These are phyloP conservation scores for Wickerhamomyces hampshirensis DNA, from an alignment of 805 yeast species.

Conservation along the genomic window DNA sequence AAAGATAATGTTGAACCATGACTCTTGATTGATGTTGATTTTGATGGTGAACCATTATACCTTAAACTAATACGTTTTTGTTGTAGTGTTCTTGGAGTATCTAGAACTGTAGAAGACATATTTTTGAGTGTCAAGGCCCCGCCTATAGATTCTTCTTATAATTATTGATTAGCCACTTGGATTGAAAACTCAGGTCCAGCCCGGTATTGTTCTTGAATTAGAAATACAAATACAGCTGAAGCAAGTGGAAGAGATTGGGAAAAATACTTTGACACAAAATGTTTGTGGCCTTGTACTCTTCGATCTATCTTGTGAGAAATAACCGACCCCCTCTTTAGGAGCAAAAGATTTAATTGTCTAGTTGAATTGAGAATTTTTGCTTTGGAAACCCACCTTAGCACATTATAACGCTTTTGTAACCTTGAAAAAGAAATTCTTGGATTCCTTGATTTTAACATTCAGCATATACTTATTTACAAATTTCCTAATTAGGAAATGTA, in stretches of 20 bases:
- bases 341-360: too few species aligned
- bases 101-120: slow-evolving; percentile 13
- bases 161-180: slow-evolving; percentile 8
- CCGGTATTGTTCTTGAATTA: slow-evolving; percentile 7
- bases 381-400: too few species aligned
- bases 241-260: background rate
- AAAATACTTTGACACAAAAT: too few species aligned
- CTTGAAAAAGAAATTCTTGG: background rate
- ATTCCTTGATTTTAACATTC: background rate
- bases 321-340: too few species aligned
- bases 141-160: slow-evolving; percentile 6
- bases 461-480: background rate
- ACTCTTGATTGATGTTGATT: slow-evolving; percentile 11
- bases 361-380: too few species aligned
- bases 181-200: slow-evolving; percentile 19
- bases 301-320: too few species aligned
- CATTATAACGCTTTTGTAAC: background rate
- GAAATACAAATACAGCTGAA: background rate
- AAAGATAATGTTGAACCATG: slow-evolving; percentile 33
- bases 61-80: slow-evolving; percentile 8
- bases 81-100: slow-evolving; percentile 17
- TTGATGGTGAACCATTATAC: slow-evolving; percentile 15
- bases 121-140: slow-evolving; percentile 8
- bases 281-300: too few species aligned
- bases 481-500: background rate